These are phyloP conservation scores for Amauroascus verrucosus DNA, from an alignment of 2,329 filamentous ascomycete genomes.

Conservation along the genomic window DNA sequence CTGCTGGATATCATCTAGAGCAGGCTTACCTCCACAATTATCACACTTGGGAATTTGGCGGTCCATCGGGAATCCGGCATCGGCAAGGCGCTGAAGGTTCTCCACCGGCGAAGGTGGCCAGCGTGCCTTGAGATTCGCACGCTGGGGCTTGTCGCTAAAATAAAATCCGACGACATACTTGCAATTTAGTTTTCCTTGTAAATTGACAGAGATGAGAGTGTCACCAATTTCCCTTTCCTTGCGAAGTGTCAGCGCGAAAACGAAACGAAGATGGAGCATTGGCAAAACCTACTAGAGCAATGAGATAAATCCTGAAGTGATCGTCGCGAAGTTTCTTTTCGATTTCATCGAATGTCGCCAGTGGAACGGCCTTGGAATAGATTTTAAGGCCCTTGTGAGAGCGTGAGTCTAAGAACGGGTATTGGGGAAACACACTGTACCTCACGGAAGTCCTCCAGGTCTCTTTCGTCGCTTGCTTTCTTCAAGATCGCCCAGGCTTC, in stretches of 20 bases:
- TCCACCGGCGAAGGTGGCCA: slow-evolving; percentile 43
- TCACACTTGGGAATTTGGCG: slow-evolving; percentile 41
- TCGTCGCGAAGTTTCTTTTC: slow-evolving; percentile 44
- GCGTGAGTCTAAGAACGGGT: slow-evolving; percentile 6
- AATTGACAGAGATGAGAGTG: slow-evolving; percentile 42
- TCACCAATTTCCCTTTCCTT: slow-evolving; percentile 35
- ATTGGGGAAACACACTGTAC: slow-evolving; percentile 22
- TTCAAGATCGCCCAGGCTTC: slow-evolving; percentile 44
- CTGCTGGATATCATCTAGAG: background rate
- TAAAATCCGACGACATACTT: slow-evolving; percentile 44
- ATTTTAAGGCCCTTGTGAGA: slow-evolving; percentile 36
- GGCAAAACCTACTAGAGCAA: slow-evolving; percentile 35
- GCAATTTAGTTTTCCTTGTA: slow-evolving; percentile 44
- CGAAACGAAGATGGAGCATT: background rate
- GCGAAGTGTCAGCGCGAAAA: slow-evolving; percentile 5
- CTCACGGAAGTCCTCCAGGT: slow-evolving; percentile 43
- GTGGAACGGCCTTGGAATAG: slow-evolving; percentile 41
- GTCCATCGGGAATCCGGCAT: slow-evolving; percentile 44
- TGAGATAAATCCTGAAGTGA: slow-evolving; percentile 41
- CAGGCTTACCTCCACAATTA: slow-evolving; percentile 39
- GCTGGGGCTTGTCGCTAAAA: slow-evolving; percentile 38
- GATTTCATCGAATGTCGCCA: slow-evolving; percentile 40
- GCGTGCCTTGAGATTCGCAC: slow-evolving; percentile 36
- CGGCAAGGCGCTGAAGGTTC: slow-evolving; percentile 42
- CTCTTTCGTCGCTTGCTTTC: slow-evolving; percentile 39